Conservation (phyloP, 2,329 filamentous ascomycete genomes). For the Arthrobotrys sinensis region DNA sequence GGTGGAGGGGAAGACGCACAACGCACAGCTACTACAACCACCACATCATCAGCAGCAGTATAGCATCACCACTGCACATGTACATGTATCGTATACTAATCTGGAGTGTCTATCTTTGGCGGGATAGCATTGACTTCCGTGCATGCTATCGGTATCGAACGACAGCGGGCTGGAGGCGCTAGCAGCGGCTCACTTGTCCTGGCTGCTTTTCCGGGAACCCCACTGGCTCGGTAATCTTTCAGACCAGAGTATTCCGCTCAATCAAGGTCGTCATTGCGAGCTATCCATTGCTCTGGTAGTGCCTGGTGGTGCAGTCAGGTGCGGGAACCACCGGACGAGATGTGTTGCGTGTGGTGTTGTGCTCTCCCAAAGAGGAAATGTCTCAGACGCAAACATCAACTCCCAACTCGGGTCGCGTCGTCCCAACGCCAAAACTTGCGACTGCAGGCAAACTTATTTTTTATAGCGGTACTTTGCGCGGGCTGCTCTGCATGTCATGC, state of each 20-base stretch:
- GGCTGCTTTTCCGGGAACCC: slow-evolving; percentile 4
- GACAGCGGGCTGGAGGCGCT: slow-evolving; percentile 19
- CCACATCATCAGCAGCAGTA: slow-evolving; percentile 19
- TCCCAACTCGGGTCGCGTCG: slow-evolving; percentile 7
- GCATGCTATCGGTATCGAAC: slow-evolving; percentile 30
- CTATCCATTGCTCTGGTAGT: not conserved
- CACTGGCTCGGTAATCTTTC: slow-evolving; percentile 13
- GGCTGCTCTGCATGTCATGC: not conserved
- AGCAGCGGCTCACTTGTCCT: slow-evolving; percentile 17
- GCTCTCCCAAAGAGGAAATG: slow-evolving; percentile 23
- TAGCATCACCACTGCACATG: slow-evolving; percentile 12
- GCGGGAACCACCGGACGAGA: slow-evolving; percentile 20
- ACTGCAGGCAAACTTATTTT: slow-evolving; percentile 4
- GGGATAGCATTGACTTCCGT: slow-evolving; percentile 24
- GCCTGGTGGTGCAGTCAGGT: slow-evolving; percentile 42
- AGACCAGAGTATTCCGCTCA: slow-evolving; percentile 30
- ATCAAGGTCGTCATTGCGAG: slow-evolving; percentile 13
- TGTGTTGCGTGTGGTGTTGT: slow-evolving; percentile 34
- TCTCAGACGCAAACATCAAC: not conserved
- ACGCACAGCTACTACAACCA: slow-evolving; percentile 28
- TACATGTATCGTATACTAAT: too few relatives aligned
- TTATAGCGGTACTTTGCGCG: not conserved
- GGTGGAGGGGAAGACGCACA: slow-evolving; percentile 43
- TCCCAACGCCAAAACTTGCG: slow-evolving; percentile 10
- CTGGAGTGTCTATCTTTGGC: slow-evolving; percentile 32